A percentile compares a stretch with the other conserved stretches of the same genome.
These are phyloP conservation scores for Cercophora scortea DNA, from an alignment of 495 filamentous ascomycete genomes.

Conservation along the genomic window DNA sequence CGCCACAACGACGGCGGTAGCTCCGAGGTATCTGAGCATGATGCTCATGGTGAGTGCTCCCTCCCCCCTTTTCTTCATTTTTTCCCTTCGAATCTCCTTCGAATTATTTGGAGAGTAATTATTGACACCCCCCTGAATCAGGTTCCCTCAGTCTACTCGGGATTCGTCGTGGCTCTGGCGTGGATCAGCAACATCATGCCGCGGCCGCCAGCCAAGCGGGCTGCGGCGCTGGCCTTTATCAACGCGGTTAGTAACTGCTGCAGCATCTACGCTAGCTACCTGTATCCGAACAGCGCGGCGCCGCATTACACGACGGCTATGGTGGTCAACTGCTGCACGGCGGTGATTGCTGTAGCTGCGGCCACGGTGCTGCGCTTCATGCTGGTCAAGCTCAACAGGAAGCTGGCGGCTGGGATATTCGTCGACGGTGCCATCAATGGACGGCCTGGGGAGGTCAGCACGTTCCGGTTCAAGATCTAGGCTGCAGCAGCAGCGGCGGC, in stretches of 20 bases:
- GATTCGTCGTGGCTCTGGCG: slow-evolving; percentile 64
- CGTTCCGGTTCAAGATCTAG: slow-evolving; percentile 57
- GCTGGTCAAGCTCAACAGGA: slow-evolving; percentile 62
- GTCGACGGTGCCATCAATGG: slow-evolving; percentile 43
- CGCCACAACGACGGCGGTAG: slow-evolving; percentile 55
- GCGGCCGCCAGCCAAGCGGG: slow-evolving; percentile 77
- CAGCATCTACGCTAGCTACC: slow-evolving; percentile 69
- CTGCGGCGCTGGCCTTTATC: slow-evolving; percentile 71
- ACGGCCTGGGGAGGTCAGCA: slow-evolving; percentile 47
- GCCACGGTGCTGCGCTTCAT: slow-evolving; percentile 59
- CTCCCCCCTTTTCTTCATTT: no score
- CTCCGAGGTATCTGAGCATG: slow-evolving; percentile 70
- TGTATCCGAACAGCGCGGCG: slow-evolving; percentile 40
- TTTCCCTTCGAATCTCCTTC: no score
- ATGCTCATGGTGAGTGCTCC: slow-evolving; percentile 60
- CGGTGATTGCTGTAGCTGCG: slow-evolving; percentile 55
- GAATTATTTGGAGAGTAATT: no score
- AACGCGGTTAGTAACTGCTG: slow-evolving; percentile 72
- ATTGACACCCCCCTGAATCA: background rate
- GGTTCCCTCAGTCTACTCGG: slow-evolving; percentile 50
- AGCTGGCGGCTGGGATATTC: slow-evolving; percentile 50
- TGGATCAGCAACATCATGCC: slow-evolving; percentile 79
- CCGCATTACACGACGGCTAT: slow-evolving; percentile 59
- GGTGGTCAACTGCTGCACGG: slow-evolving; percentile 63
- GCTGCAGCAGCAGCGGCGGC: no score